Base-by-base conservation (phyloP, 106 monocot species). In the Dioscorea zingiberensis region DNA sequence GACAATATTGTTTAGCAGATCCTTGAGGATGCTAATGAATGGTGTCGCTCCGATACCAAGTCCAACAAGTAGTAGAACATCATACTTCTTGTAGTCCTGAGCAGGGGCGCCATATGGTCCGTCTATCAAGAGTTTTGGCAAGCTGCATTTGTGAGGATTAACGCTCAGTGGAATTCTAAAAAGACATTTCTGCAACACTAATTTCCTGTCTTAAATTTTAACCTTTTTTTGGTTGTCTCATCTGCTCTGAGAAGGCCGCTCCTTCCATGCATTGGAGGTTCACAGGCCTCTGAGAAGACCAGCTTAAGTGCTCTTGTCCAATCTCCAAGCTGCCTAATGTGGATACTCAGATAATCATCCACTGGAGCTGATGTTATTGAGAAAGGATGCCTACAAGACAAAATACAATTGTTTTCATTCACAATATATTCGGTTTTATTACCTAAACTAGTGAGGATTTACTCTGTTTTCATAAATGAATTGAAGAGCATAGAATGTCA, bases 41-140 rank as follows among this genome's bases (percentile, higher is more conserved):
- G 93, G 93, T 19, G 93, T 94, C 13, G 93, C 93, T 45, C 93
- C 93, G 23, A 94, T 94, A 57, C 93, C 93, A 11, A 94, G 85
- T 13, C 93, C 93, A 24, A 86, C 86, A 21, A 94, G 93, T 26
- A 94, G 66, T n/a, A 94, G 69, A 26, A 94, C 86, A 58, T 94
- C 93, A 49, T 94, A 94, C 29, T 94, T 94, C 45, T 55, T 86
- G 70, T 94, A 89, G 62, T 94, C 89, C 71, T 94, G 93, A 47
- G 93, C 86, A 0, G 93, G 84, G 24, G 93, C 82, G 30, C 93
- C 93, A 38, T 94, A 94, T 51, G 93, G 86, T 3, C 93, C 93
- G 68, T 94, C 93, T 56, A 94, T 94, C 72, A 89, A 69, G 30
- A 94, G 83, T 63, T 94, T 94, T 1, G 93, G 93, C 66, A 94